Conservation (phyloP, 176 grass and related monocot species). For the Areca catechu region DNA sequence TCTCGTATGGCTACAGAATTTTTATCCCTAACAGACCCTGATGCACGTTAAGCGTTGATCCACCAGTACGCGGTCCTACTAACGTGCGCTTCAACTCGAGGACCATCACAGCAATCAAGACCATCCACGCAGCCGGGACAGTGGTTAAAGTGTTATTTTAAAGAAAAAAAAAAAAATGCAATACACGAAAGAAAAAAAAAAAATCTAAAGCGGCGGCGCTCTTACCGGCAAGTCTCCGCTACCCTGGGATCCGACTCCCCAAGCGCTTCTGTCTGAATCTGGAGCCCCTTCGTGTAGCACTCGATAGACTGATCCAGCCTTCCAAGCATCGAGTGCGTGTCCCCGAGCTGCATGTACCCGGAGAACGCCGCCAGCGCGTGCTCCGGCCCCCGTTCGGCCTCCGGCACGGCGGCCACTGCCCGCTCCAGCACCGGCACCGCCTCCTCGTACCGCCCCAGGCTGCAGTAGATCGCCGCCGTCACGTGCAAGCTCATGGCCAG, state of each 20-base stretch:
- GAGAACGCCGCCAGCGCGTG: constrained; percentile 76
- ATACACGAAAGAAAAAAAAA: background rate
- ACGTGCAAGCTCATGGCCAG: constrained; percentile 98
- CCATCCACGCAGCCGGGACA: too few species aligned
- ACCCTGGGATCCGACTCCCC: constrained; percentile 79
- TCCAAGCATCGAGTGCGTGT: constrained; percentile 92
- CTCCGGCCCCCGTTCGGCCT: constrained; percentile 27
- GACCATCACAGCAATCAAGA: too few species aligned
- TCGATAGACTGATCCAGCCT: constrained; percentile 84
- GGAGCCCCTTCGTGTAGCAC: constrained; percentile 82
- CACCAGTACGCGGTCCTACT: too few species aligned
- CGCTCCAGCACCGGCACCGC: constrained; percentile 80
- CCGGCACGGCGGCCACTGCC: constrained; percentile 60
- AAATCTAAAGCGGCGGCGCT: too few species aligned
- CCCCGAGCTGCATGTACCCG: constrained; percentile 97
- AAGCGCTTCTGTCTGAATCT: constrained; percentile 93
- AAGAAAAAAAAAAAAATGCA: background rate
- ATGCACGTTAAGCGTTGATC: too few species aligned
- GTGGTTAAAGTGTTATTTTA: too few species aligned
- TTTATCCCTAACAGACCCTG: too few species aligned
- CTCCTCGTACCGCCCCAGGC: constrained; percentile 56
- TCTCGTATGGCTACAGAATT: too few species aligned
- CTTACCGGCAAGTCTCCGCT: constrained; percentile 87
- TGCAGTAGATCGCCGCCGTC: constrained; percentile 88
- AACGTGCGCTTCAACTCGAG: too few species aligned